These are phyloP conservation scores for Helotiales sp. DNA, from an alignment of 2,329 filamentous ascomycete genomes.

Conservation along the genomic window DNA sequence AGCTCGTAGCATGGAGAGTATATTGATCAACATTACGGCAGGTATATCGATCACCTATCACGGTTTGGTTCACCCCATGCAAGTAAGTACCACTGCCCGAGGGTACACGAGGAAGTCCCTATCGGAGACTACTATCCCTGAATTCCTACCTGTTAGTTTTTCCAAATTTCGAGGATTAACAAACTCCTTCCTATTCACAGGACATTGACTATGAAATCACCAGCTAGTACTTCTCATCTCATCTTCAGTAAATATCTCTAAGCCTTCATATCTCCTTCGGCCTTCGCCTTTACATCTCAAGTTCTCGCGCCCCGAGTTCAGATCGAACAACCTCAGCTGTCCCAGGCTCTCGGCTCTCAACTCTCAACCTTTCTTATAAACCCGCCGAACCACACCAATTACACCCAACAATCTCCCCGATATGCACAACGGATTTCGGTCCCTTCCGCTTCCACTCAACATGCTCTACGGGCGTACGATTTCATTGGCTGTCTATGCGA, in stretches of 20 bases:
- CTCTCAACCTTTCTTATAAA: not conserved
- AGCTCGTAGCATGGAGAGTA: too few species aligned
- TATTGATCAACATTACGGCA: too few species aligned
- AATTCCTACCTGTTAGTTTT: too few species aligned
- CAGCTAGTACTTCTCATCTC: too few species aligned
- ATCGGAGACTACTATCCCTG: too few species aligned
- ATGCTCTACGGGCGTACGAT: not conserved
- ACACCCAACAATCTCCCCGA: not conserved
- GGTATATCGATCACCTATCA: too few species aligned
- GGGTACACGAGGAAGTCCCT: too few species aligned
- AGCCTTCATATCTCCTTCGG: not conserved
- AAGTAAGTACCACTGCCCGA: too few species aligned
- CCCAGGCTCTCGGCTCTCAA: not conserved
- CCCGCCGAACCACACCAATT: not conserved
- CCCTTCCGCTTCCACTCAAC: not conserved
- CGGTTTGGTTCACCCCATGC: too few species aligned
- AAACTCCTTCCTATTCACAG: too few species aligned
- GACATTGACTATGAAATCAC: too few species aligned
- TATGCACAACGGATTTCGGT: not conserved
- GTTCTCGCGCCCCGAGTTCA: not conserved
- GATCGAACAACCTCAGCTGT: not conserved
- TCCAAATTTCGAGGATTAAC: too few species aligned
- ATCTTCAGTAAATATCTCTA: not conserved
- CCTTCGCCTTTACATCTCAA: not conserved
- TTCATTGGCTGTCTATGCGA: not conserved